These are phyloP conservation scores for Pseudogymnoascus sp. DNA, from an alignment of 2,329 filamentous ascomycete genomes.

Conservation along the genomic window DNA sequence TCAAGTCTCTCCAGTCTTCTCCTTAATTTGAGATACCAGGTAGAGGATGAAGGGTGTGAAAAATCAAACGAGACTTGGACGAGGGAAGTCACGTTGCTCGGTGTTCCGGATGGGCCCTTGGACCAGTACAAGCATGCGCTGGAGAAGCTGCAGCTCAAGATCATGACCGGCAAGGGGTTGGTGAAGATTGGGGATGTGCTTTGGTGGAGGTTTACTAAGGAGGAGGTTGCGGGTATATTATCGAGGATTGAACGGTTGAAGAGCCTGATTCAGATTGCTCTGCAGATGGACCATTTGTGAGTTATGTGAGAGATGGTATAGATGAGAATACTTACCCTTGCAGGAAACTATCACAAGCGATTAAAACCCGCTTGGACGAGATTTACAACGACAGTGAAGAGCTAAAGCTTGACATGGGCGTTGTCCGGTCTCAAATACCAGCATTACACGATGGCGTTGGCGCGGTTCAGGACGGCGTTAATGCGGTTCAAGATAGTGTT, in stretches of 20 bases:
- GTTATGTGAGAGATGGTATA: not conserved
- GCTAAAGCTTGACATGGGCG: not conserved
- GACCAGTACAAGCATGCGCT: not conserved
- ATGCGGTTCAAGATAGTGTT: not conserved
- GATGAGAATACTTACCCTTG: not conserved
- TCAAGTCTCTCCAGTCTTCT: not conserved
- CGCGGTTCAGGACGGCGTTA: not conserved
- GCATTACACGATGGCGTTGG: not conserved
- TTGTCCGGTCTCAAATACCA: not conserved
- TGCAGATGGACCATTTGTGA: not conserved
- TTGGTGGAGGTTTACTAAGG: not conserved
- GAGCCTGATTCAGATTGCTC: not conserved
- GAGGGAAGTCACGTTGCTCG: not conserved
- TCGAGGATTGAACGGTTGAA: not conserved
- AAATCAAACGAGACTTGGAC: not conserved
- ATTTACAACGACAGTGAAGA: not conserved
- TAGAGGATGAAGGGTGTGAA: not conserved
- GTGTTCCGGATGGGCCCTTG: not conserved
- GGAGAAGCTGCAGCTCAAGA: not conserved
- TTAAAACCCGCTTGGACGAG: not conserved
- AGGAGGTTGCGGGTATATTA: not conserved
- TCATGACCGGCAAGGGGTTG: not conserved
- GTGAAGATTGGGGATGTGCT: not conserved
- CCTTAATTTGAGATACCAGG: not conserved
- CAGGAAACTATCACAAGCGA: not conserved